Percentiles rank a stretch among this genome's conserved stretches.
Conservation (phyloP, 495 filamentous ascomycete genomes). For the Lasiosphaeria ovina region DNA sequence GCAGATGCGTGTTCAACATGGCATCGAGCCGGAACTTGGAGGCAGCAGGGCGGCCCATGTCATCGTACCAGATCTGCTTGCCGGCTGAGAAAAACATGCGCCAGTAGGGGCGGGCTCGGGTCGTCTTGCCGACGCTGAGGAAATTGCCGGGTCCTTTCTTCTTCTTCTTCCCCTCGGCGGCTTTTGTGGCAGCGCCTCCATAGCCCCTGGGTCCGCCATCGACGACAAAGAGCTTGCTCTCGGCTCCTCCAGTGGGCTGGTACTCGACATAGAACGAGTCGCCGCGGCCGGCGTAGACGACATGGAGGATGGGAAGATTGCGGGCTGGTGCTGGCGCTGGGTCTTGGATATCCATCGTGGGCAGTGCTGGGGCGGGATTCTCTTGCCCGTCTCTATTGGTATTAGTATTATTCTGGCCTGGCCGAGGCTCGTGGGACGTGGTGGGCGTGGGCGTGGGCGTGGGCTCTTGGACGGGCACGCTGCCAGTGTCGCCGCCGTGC, state of each 20-base stretch:
- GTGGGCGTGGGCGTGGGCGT: not conserved
- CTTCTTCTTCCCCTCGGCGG: not conserved
- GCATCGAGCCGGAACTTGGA: not conserved
- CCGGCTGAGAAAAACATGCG: not conserved
- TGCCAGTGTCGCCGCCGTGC: not conserved
- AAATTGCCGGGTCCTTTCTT: not conserved
- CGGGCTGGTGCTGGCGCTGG: not conserved
- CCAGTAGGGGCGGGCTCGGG: not conserved
- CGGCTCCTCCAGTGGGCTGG: not conserved
- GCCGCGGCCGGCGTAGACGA: not conserved
- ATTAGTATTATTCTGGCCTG: too few species aligned
- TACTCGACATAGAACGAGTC: not conserved
- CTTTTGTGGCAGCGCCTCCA: not conserved
- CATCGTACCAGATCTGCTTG: not conserved
- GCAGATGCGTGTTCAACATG: not conserved
- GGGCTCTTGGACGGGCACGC: not conserved
- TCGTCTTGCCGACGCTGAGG: not conserved
- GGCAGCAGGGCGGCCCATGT: not conserved
- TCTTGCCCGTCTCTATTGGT: too few species aligned
- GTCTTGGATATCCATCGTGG: not conserved
- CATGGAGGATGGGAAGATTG: not conserved
- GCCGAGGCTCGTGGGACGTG: too few species aligned
- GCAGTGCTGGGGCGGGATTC: not conserved
- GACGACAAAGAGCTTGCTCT: not conserved
- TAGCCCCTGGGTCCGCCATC: not conserved